These are phyloP conservation scores for Pelargonium australe DNA, from an alignment of 441 rosid species.

Conservation along the genomic window DNA sequence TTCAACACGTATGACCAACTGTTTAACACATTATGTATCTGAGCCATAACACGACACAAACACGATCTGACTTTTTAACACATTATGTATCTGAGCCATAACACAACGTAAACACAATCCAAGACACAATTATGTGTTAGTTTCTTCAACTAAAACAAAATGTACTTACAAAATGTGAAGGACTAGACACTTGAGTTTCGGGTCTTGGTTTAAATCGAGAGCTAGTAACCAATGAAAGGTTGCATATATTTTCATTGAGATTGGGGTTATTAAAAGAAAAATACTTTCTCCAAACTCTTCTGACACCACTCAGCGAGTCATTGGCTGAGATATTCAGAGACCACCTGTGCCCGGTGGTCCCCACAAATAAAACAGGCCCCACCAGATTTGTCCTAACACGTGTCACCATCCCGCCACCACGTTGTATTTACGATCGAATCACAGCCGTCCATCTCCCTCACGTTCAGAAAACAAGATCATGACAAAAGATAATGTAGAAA, in stretches of 20 bases:
- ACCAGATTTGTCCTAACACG: conserved; percentile 21
- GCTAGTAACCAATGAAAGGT: conserved; percentile 14
- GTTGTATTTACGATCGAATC: conserved; percentile 21
- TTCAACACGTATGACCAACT: no score
- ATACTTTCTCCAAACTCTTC: conserved; percentile 13
- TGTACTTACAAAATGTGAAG: no score
- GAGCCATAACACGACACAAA: no score
- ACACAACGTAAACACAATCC: no score
- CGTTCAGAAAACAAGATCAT: background rate
- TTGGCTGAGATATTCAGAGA: conserved; percentile 11
- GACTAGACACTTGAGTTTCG: no score
- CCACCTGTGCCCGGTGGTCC: conserved; percentile 16
- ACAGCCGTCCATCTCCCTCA: conserved; percentile 12
- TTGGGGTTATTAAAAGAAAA: conserved; percentile 8
- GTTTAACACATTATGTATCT: no score
- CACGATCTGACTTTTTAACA: no score
- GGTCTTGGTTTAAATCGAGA: no score
- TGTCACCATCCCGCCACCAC: conserved; percentile 21
- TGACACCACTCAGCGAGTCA: conserved; percentile 9
- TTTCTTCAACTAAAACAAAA: no score
- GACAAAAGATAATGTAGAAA: background rate
- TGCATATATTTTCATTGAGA: background rate
- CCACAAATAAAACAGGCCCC: background rate
- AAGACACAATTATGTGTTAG: no score
- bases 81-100: no score